Evolutionary conservation across 2,329 filamentous ascomycete genomes (phyloP), one percentile per base, ranked within the genome.

Genomic region (Scedosporium boydii): DNA sequence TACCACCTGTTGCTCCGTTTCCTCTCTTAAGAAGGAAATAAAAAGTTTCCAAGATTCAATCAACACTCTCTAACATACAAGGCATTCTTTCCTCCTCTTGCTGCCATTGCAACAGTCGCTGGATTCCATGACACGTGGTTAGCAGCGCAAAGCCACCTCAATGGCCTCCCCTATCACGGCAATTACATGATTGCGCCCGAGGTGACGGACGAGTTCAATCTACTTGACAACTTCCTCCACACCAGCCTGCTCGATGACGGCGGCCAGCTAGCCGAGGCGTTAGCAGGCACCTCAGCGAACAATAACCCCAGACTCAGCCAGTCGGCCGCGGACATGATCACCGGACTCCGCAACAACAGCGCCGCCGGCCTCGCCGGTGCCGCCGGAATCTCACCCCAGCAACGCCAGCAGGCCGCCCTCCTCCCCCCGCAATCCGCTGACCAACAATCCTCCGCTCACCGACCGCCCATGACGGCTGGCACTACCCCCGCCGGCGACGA

Each of bases 181-280:
- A 95, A 90, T 71, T 98, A 95, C 79, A 93, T 96, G 88, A 96
- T 97, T 77, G 78, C 81, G 59, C 90, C 92, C 66, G 95, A 99
- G 76, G 90, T 97, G 69, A 93, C 90, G 65, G 95, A 95, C 77
- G 95, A 99, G 79, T 97, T 96, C 75, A 96, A 97, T 72, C 80
- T 98, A 60, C 85, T 99, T 71, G 96, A 96, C 79, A 93, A 99
- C 75, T 98, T 98, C 72, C 83, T 99, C 65, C 95, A 93, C 74
- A 96, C 87, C 68, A 96, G 91, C 72, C 79, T 97, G 62, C 83
- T 97, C 66, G 93, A 98, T 76, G 93, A 96, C 73, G 85, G 85
- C 65, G 86, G 86, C 60, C 82, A 88, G 63, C 85, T 88, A 62
- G 83, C 87, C 42, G 86, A 91, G 65, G 89, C 61, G 27, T 57